Evolutionary conservation across 2,329 filamentous ascomycete genomes (phyloP), one percentile per base, ranked within the genome.

Genomic region (Mycosphaerella sp.): DNA sequence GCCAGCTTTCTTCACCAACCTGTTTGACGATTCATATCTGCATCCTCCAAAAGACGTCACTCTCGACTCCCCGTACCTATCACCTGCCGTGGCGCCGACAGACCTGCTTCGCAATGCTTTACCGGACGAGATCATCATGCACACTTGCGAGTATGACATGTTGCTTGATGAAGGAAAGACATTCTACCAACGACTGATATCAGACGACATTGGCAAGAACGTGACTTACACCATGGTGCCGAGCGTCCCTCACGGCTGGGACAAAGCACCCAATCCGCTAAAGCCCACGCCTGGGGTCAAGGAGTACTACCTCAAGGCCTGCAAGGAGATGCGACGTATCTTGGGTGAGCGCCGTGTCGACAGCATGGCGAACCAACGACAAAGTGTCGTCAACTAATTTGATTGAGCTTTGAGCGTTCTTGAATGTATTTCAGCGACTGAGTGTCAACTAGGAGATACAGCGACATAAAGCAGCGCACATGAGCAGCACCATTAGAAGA

Each of bases 81-180:
- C 74, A 6, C 81, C 81, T 0, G 77, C 77, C 28, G 73, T 78
- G 8, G 80, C 81, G 1, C 71, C 77, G 0, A 72, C 75, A 16
- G 65, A 72, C 25, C 74, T 80, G 61, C 72, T 84, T n/a, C 61
- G 66, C 25, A 72, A 73, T 17, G 73, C 72, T 1, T 64, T 84
- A 1, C 81, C 81, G 0, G 70, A 77, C n/a, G 76, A 82, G 52
- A 76, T 84, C 41, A 79, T 81, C 51, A 67, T 84, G 58, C 80
- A 79, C 62, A 77, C 79, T 39, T 84, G 81, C 63, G 81, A 84
- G 63, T 84, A 78, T 77, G 81, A 84, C 62, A 84, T 84, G 80
- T 69, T 84, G 12, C 70, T 82, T n/a, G 74, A 75, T 12, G 81
- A 84, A 63, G 81, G 79, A 5, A 71, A 84, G 53, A 71, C 74